Evolutionary conservation across 2,329 filamentous ascomycete species (phyloP).

Genomic region (Verticillium zaregamsianum): DNA sequence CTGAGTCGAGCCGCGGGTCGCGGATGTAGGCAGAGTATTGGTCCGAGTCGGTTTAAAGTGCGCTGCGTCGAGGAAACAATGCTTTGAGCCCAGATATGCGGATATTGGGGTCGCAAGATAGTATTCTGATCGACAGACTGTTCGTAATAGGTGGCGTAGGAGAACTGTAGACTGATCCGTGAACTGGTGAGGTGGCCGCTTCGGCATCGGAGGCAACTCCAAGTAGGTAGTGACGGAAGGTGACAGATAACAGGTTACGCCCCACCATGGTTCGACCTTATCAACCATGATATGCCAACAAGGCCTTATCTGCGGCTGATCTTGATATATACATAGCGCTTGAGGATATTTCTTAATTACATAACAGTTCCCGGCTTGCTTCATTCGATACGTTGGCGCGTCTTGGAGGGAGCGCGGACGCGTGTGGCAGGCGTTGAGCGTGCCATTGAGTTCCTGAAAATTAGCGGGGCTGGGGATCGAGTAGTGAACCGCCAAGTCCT

Average conservation of each 20-base stretch:
- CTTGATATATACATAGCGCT: background rate
- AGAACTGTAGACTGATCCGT: background rate
- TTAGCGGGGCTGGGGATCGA: background rate
- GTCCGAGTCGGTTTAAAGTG: background rate
- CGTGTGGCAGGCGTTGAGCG: background rate
- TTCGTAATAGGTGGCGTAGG: background rate
- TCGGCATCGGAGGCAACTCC: background rate
- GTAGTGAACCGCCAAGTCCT: no score
- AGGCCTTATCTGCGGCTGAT: no score
- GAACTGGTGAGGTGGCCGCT: background rate
- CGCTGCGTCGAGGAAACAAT: background rate
- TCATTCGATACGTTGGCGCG: no score
- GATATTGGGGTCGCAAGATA: background rate
- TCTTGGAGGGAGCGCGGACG: background rate
- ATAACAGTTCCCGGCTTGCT: no score
- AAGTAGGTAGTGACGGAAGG: background rate
- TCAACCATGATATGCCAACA: background rate
- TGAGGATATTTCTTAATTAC: no score
- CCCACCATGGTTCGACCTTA: background rate
- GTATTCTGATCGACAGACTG: background rate
- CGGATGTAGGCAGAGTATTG: background rate
- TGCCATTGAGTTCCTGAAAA: conserved; percentile 1
- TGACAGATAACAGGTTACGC: background rate
- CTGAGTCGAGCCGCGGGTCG: background rate
- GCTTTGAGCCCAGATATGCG: background rate